phyloP scores from a whole-genome alignment of 495 filamentous ascomycete genomes.

The Umbilicaria muhlenbergii region DNA sequence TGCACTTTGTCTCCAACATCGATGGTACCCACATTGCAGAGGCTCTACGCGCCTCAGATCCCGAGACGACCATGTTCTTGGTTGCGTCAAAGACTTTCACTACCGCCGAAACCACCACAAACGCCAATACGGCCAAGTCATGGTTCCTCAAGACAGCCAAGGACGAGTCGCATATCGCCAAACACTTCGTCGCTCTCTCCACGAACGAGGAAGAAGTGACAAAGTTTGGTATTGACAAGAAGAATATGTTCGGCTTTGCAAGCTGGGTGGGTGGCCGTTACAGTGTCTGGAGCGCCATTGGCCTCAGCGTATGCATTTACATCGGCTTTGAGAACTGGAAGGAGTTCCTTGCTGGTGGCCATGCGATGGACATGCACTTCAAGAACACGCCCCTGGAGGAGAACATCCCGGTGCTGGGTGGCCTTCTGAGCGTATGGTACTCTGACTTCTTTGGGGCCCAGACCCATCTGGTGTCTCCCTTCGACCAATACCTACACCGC shows the following conservation, averaged over 20 bases:
- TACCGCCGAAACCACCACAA: conserved; percentile 90
- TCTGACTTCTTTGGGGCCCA: conserved; percentile 96
- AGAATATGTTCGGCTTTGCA: conserved; percentile 98
- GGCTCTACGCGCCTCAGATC: conserved; percentile 73
- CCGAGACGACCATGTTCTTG: conserved; percentile 94
- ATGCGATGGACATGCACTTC: conserved; percentile 99
- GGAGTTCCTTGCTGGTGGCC: conserved; percentile 85
- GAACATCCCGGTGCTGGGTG: conserved; percentile 88
- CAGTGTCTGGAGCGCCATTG: conserved; percentile 97
- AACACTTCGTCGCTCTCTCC: conserved; percentile 97
- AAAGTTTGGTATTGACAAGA: conserved; percentile 93
- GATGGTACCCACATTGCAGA: conserved; percentile 96
- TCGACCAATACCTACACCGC: conserved; percentile 97
- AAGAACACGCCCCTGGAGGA: conserved; percentile 72
- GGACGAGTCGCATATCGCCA: conserved; percentile 63
- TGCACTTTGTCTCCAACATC: conserved; percentile 99
- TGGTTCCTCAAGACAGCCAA: conserved; percentile 90
- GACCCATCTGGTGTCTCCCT: conserved; percentile 92
- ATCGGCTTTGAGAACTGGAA: conserved; percentile 96
- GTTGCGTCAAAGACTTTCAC: conserved; percentile 99
- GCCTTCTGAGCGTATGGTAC: conserved; percentile 94
- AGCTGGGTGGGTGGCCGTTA: conserved; percentile 98
- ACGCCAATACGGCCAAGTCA: conserved; percentile 87
- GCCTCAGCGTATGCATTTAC: conserved; percentile 83
- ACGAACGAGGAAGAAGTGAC: conserved; percentile 91